phyloP scores from a whole-genome alignment of 2,329 filamentous ascomycete species.

The Tricladium varicosporioides region DNA sequence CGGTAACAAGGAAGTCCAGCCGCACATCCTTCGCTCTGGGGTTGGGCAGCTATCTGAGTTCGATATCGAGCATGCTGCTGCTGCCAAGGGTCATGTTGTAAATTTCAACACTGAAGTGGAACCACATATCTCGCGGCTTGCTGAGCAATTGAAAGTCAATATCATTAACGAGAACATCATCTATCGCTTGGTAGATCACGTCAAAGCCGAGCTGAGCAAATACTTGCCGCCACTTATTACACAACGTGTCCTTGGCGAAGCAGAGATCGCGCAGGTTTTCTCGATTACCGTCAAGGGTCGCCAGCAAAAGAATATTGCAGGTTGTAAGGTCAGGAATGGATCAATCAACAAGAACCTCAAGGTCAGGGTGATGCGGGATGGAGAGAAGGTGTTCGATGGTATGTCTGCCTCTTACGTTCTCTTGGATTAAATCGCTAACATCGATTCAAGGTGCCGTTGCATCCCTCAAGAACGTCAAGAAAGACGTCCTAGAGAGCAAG shows the following conservation, averaged over 20 bases:
- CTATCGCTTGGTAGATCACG: slow-evolving; percentile 74
- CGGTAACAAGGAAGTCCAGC: slow-evolving; percentile 79
- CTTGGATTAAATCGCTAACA: slow-evolving; percentile 10
- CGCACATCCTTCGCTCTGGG: slow-evolving; percentile 72
- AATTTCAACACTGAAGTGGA: slow-evolving; percentile 80
- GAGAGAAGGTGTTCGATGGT: slow-evolving; percentile 79
- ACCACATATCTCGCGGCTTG: slow-evolving; percentile 64
- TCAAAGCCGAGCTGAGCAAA: slow-evolving; percentile 65
- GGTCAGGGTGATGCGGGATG: slow-evolving; percentile 70
- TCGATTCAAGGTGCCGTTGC: slow-evolving; percentile 63
- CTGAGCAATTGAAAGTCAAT: slow-evolving; percentile 67
- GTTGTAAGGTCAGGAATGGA: slow-evolving; percentile 84
- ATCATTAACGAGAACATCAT: slow-evolving; percentile 87
- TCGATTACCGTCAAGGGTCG: slow-evolving; percentile 76
- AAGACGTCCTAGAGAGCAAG: slow-evolving; percentile 83
- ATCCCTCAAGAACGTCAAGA: slow-evolving; percentile 88
- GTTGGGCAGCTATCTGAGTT: slow-evolving; percentile 81
- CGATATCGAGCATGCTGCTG: slow-evolving; percentile 83
- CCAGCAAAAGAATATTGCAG: slow-evolving; percentile 73
- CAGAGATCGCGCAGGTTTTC: slow-evolving; percentile 81
- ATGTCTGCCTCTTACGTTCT: slow-evolving; percentile 41
- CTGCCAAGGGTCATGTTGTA: slow-evolving; percentile 72
- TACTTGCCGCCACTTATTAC: slow-evolving; percentile 65
- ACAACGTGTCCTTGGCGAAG: slow-evolving; percentile 78
- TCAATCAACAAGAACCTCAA: slow-evolving; percentile 59